Evolutionary conservation across 805 yeast species (phyloP).

Genomic region (Pichia exigua): DNA sequence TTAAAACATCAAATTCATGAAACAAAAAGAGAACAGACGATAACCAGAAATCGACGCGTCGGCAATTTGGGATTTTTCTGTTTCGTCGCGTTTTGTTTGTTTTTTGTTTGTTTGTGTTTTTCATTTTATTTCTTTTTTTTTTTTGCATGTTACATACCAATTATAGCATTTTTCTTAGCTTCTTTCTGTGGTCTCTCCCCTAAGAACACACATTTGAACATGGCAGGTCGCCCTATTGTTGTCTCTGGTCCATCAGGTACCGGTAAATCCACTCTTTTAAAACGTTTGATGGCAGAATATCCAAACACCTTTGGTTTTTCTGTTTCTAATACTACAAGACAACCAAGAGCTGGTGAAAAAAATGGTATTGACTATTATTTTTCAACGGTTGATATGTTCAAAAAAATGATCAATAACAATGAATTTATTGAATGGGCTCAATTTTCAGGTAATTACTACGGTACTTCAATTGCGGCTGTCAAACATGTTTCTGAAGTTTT

Average conservation of each 20-base stretch:
- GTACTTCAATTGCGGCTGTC: constrained; percentile 84
- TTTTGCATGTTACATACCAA: neutral
- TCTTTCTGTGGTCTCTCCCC: neutral
- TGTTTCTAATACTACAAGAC: constrained; percentile 86
- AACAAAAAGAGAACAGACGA: no score
- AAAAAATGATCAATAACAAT: constrained; percentile 59
- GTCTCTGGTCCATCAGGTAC: constrained; percentile 96
- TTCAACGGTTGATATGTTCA: constrained; percentile 70
- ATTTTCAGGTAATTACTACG: constrained; percentile 96
- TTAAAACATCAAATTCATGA: no score
- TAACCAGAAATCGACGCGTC: no score
- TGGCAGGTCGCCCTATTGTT: constrained; percentile 68
- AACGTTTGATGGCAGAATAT: constrained; percentile 80
- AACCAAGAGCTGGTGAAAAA: constrained; percentile 86
- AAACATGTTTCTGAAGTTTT: constrained; percentile 52
- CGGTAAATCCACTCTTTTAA: constrained; percentile 91
- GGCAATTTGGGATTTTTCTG: no score
- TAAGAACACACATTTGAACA: neutral
- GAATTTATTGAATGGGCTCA: constrained; percentile 97
- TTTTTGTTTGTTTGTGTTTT: neutral
- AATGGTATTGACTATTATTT: constrained; percentile 89
- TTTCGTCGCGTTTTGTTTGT: neutral
- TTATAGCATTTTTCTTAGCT: neutral
- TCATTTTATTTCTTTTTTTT: no score
- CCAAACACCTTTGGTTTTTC: constrained; percentile 92